Conservation (phyloP, 2,329 filamentous ascomycete genomes). For the Epichloe elymi region DNA sequence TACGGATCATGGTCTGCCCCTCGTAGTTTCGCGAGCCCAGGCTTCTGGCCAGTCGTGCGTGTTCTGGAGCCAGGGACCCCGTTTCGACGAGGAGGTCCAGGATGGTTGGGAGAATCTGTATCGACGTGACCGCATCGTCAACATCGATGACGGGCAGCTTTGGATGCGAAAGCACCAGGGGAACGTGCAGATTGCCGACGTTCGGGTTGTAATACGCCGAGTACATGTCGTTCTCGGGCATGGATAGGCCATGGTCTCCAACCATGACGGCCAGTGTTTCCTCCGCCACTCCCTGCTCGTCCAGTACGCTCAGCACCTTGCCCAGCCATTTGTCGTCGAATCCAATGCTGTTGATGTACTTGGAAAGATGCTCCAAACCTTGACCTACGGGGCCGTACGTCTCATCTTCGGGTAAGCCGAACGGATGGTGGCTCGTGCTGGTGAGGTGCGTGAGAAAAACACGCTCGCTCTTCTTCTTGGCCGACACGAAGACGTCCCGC, state of each 20-base stretch:
- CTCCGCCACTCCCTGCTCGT: conserved; percentile 19
- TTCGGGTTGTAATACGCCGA: conserved; percentile 21
- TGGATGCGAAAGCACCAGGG: conserved; percentile 20
- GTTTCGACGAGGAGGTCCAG: conserved; percentile 21
- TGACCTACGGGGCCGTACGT: conserved; percentile 14
- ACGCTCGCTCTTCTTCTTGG: conserved; percentile 17
- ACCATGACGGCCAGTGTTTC: conserved; percentile 20
- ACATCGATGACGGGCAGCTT: conserved; percentile 18
- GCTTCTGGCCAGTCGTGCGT: conserved; percentile 14
- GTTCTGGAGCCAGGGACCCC: conserved; percentile 17
- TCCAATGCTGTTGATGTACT: conserved; percentile 20
- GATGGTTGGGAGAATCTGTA: conserved; percentile 22
- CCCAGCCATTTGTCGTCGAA: conserved; percentile 22
- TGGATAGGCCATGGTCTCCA: conserved; percentile 21
- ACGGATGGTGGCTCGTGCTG: conserved; percentile 22
- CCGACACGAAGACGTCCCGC: conserved; percentile 18
- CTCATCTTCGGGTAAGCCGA: conserved; percentile 17
- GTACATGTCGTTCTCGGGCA: conserved; percentile 18
- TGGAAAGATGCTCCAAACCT: conserved; percentile 18
- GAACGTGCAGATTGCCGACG: conserved; percentile 20
- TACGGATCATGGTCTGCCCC: conserved; percentile 22
- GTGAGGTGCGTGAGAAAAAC: conserved; percentile 23
- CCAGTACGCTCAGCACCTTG: conserved; percentile 16
- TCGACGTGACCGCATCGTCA: conserved; percentile 18
- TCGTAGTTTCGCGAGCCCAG: conserved; percentile 19